A percentile compares a stretch with the other conserved stretches of the same genome.
phyloP scores from a whole-genome alignment of 257 asterid genomes.

The Solanum ossicruentum region DNA sequence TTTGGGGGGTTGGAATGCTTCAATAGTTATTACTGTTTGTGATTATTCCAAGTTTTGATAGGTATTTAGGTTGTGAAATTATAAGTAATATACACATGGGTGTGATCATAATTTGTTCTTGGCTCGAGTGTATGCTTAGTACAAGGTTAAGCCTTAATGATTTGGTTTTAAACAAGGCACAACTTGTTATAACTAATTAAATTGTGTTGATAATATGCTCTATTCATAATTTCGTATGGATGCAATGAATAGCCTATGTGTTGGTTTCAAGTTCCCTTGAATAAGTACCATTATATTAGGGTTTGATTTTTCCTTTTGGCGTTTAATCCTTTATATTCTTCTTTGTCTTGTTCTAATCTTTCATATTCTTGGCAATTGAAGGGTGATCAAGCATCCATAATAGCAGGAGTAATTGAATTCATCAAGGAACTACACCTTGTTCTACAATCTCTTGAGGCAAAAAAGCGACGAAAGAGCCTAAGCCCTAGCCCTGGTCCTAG shows the following conservation, averaged over 20 bases:
- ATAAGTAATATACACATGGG: not conserved
- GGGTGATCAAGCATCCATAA: conserved; percentile 98
- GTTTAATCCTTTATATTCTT: not conserved
- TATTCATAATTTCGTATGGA: too few relatives aligned
- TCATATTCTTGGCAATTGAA: not conserved
- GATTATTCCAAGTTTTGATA: not conserved
- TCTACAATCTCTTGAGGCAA: conserved; percentile 61
- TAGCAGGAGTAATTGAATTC: conserved; percentile 89
- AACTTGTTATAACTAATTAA: not conserved
- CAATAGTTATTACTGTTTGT: not conserved
- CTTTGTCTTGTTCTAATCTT: not conserved
- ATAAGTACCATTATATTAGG: not conserved
- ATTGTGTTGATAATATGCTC: not conserved
- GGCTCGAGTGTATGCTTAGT: not conserved
- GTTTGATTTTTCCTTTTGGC: not conserved
- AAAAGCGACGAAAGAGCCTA: conserved; percentile 48
- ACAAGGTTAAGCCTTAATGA: not conserved
- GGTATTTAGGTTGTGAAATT: not conserved
- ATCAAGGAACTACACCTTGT: conserved; percentile 90
- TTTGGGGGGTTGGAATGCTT: not conserved
- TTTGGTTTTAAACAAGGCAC: not conserved
- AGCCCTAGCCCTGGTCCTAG: conserved; percentile 53
- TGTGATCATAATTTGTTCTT: not conserved
- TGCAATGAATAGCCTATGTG: not conserved
- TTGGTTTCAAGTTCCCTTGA: not conserved